Evolutionary conservation across 148 eudicot genomes (phyloP), one percentile per base, ranked within the genome.

Genomic region (Silene latifolia): DNA sequence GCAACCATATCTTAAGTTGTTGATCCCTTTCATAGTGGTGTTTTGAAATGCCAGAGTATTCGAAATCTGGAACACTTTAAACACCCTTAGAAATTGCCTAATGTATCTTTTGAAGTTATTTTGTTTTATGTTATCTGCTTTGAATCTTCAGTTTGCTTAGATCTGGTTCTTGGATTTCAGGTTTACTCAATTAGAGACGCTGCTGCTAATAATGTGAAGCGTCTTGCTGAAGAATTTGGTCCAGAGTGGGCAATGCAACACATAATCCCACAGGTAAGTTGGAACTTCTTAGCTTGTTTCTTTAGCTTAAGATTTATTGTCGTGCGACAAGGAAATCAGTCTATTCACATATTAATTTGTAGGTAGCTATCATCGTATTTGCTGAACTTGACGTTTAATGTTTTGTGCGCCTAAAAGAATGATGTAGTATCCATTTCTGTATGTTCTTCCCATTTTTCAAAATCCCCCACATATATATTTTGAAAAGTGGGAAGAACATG

Each of bases 201-300:
- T 54, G 98, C 98, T 77, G 96, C 98, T 18, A 89, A 86, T 82
- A 95, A 95, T 74, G 84, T 92, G 76, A 95, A 95, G 83, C 98
- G 98, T 70, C 97, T 95, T 74, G 98, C 98, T 19, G 98, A 95
- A 82, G 98, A 95, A 84, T 95, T 95, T 86, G 97, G 98, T 73
- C 96, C 98, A 77, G 97, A 92, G 19, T 95, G 98, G 98, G 98
- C 98, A 77, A 92, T 92, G 98, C 91, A 95, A 85, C 98, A 95
- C 83, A 92, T 95, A 59, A 70, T 95, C 75, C 97, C 98, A 72
- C 98, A 95, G 96, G 98, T 92, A 78, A 7, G 10, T 14, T 35
- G 7, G 27, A 18, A 23, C n/a, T 4, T 54, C 2, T 14, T 3
- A 35, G 35, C 3, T 25, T 32, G 11, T 63, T 17, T 4, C 13